A percentile compares a stretch with the other conserved stretches of the same genome.
These are phyloP conservation scores for Hypoxylon sp. DNA, from an alignment of 2,329 filamentous ascomycete genomes.

Conservation along the genomic window DNA sequence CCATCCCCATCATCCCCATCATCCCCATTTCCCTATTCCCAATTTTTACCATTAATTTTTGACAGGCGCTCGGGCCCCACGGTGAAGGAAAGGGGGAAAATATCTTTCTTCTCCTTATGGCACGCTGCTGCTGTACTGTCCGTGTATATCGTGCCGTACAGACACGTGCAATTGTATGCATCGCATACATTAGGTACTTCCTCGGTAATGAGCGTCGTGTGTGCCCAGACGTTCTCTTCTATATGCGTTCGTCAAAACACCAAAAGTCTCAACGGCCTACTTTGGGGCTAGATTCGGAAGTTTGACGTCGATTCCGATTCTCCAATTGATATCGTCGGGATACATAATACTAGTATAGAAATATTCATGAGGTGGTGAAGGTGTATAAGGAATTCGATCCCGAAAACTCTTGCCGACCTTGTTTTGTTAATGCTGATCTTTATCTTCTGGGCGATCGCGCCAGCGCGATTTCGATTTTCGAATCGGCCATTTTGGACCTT, in stretches of 20 bases:
- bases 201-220: neutral
- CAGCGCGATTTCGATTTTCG: conserved; percentile 19
- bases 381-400: neutral
- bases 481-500: conserved; percentile 25
- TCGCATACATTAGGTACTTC: too few species aligned
- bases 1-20: conserved; percentile 35
- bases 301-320: conserved; percentile 22
- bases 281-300: neutral
- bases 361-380: neutral
- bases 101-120: neutral
- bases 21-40: conserved; percentile 38
- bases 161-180: neutral
- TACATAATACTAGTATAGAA: neutral
- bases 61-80: conserved; percentile 37
- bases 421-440: conserved; percentile 23
- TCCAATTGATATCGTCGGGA: conserved; percentile 12
- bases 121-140: neutral
- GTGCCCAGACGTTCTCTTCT: neutral
- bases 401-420: conserved; percentile 18
- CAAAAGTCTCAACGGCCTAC: conserved; percentile 1
- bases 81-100: conserved; percentile 16
- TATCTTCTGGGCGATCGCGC: conserved; percentile 29
- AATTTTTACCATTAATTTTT: conserved; percentile 25
- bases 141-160: conserved; percentile 2
- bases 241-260: neutral